phyloP scores from a whole-genome alignment of 495 filamentous ascomycete genomes.

The Trichodelitschia bisporula region DNA sequence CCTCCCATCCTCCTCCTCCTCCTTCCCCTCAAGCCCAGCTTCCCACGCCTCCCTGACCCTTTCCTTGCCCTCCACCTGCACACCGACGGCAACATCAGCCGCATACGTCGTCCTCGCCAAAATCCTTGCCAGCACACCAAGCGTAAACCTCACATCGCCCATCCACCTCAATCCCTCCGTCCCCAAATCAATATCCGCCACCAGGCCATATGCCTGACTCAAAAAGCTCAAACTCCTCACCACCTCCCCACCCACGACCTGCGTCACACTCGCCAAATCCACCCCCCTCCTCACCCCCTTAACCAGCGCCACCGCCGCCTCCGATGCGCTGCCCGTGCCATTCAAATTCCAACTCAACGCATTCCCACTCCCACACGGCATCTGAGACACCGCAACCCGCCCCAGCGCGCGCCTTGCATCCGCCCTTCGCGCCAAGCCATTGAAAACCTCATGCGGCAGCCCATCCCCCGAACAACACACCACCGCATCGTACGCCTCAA shows the following conservation, averaged over 20 bases:
- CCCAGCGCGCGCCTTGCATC: constrained; percentile 52
- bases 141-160: constrained; percentile 62
- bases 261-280: constrained; percentile 72
- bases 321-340: constrained; percentile 49
- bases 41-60: constrained; percentile 39
- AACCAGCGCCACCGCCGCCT: constrained; percentile 57
- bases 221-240: constrained; percentile 60
- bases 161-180: constrained; percentile 89
- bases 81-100: constrained; percentile 65
- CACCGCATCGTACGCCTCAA: constrained; percentile 56
- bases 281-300: constrained; percentile 64
- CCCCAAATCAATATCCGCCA: constrained; percentile 69
- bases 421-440: constrained; percentile 52
- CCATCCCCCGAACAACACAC: constrained; percentile 86
- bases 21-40: constrained; percentile 5
- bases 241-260: no score
- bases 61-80: constrained; percentile 53
- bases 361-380: constrained; percentile 86
- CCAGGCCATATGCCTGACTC: constrained; percentile 71
- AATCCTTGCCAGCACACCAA: constrained; percentile 52
- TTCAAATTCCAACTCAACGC: constrained; percentile 79
- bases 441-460: constrained; percentile 81
- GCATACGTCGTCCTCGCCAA: constrained; percentile 55
- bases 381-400: constrained; percentile 63
- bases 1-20: not conserved